Evolutionary conservation across 176 grass and related monocot genomes (phyloP).

Genomic region (Pontederia crassipes): DNA sequence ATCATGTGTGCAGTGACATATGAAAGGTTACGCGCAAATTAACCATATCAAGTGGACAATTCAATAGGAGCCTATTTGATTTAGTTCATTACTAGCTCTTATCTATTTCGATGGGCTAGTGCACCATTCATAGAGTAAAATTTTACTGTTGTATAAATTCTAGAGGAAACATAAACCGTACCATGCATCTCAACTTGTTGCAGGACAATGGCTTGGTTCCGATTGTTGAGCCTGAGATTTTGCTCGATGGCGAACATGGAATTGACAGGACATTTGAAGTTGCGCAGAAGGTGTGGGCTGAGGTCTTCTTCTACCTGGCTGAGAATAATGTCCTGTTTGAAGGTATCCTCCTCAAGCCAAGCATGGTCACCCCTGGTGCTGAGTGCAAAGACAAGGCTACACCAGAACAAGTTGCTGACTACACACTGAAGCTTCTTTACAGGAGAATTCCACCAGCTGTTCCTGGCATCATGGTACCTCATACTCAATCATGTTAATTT

Average conservation of each 20-base stretch:
- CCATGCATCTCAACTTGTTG: background rate
- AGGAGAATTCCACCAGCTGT: constrained; percentile 82
- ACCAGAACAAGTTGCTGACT: constrained; percentile 62
- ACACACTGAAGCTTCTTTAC: constrained; percentile 81
- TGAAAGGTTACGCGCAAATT: too few species aligned
- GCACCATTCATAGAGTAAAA: too few species aligned
- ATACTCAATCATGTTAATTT: too few species aligned
- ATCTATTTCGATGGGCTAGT: too few species aligned
- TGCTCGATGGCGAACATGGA: constrained; percentile 64
- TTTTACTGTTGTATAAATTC: too few species aligned
- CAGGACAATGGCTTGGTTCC: constrained; percentile 94
- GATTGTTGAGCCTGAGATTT: constrained; percentile 84
- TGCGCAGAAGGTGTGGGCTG: constrained; percentile 70
- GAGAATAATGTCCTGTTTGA: constrained; percentile 81
- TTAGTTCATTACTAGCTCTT: too few species aligned
- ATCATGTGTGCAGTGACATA: too few species aligned
- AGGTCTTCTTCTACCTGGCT: constrained; percentile 72
- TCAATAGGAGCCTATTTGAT: too few species aligned
- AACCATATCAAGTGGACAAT: too few species aligned
- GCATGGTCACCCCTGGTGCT: constrained; percentile 92
- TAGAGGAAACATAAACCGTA: too few species aligned
- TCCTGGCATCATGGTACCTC: constrained; percentile 21
- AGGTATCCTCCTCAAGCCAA: constrained; percentile 87
- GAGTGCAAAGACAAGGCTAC: constrained; percentile 63
- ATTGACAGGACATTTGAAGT: constrained; percentile 81